A percentile compares a stretch with the other conserved stretches of the same genome.
phyloP scores from a whole-genome alignment of 768 basidiomycete species.

The Lentinula sp. region DNA sequence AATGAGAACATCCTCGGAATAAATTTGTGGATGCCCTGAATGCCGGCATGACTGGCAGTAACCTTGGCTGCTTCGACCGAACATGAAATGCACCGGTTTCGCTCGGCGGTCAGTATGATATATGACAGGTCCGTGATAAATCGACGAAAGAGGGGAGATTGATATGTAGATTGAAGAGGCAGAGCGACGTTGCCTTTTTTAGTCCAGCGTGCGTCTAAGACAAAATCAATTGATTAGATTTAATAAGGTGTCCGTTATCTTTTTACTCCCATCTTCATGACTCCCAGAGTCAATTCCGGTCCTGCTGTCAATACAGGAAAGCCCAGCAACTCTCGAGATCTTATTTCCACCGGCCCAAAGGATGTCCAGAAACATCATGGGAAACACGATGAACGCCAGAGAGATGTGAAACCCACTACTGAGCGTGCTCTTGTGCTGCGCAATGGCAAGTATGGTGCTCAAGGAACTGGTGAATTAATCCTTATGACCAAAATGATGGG shows the following conservation, averaged over 20 bases:
- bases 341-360: constrained; percentile 51
- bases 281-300: constrained; percentile 19
- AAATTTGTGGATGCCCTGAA: background rate
- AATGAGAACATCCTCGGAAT: background rate
- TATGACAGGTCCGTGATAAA: no score
- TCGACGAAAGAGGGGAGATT: background rate
- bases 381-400: constrained; percentile 37
- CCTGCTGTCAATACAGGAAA: constrained; percentile 18
- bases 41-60: background rate
- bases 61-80: background rate
- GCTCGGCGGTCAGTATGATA: background rate
- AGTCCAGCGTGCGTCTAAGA: background rate
- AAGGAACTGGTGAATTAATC: constrained; percentile 64
- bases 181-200: background rate
- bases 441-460: constrained; percentile 69
- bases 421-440: constrained; percentile 69
- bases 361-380: constrained; percentile 33
- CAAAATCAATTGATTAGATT: background rate
- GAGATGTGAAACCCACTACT: constrained; percentile 38
- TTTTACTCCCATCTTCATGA: constrained; percentile 7
- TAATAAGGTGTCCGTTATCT: background rate
- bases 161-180: background rate
- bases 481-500: constrained; percentile 58
- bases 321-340: constrained; percentile 25
- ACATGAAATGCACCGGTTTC: background rate